Base-by-base conservation (phyloP, 495 filamentous ascomycete species). In the Penicillium subrubescens region DNA sequence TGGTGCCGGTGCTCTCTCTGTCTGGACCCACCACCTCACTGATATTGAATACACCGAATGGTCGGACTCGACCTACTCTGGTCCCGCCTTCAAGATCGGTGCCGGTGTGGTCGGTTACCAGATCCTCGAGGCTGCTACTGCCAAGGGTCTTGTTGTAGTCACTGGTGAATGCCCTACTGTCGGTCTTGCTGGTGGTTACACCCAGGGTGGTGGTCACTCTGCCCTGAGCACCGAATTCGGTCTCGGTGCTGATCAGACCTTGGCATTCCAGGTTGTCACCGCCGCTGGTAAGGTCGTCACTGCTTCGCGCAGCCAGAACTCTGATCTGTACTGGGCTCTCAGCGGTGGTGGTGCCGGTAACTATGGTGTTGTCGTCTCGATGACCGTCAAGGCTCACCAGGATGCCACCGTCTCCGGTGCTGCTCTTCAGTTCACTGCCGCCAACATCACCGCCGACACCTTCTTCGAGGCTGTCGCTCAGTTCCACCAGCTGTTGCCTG, bases 311-410 rank as follows among this genome's bases (percentile, higher is more conserved):
- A 60, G 63, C 12, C 77, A 81, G 59, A 82, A 90, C 64, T 48
- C 73, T 0, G 89, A 91, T 66, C 73, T 92, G 14, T 91, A 87
- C 75, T 91, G 87, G 88, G 89, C 88, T 10, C 78, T 90, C 60
- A 82, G 86, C 55, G 89, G 89, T 5, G 88, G 89, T 23, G 89
- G 88, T 19, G 87, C 79, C 21, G 86, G 86, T 43, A 89, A 86
- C 37, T 90, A 86, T 46, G 88, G 84, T 17, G 81, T 90, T 44
- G 78, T 90, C 33, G 79, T 82, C 19, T 85, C 83, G 2, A 76
- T 84, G 41, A 89, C 86, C 8, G 70, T 77, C 29, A 79, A 76
- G 62, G 75, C 76, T 17, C 66, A 83, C 66, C 57, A 54, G 4
- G 88, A 87, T 66, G 75, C 68, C 21, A 69, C 27, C 17, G 69